A percentile compares a stretch with the other conserved stretches of the same genome.
Conservation (phyloP, 1,139 yeast species). For the Taphrina communis region DNA sequence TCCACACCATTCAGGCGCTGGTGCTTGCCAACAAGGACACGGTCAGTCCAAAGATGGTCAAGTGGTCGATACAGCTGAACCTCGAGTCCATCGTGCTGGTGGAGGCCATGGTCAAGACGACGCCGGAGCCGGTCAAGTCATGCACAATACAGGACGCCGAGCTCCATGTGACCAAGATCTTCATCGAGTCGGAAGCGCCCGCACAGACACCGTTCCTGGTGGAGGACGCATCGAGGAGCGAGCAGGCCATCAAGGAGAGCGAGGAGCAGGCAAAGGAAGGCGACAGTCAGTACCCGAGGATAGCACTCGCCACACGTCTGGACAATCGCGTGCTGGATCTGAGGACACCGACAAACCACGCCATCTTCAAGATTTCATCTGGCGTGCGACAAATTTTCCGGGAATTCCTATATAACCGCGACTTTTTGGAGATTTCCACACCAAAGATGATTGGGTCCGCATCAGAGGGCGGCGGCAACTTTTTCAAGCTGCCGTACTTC, state of each 20-base stretch:
- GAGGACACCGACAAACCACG: constrained; percentile 96
- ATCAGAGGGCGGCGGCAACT: constrained; percentile 97
- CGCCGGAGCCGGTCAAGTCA: constrained; percentile 84
- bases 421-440: constrained; percentile 89
- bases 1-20: constrained; percentile 79
- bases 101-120: constrained; percentile 80
- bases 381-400: constrained; percentile 88
- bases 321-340: constrained; percentile 94
- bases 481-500: constrained; percentile 90
- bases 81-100: constrained; percentile 91
- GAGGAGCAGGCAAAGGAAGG: constrained; percentile 78
- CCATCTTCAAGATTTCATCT: constrained; percentile 90
- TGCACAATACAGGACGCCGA: constrained; percentile 93
- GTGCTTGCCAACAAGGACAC: constrained; percentile 70
- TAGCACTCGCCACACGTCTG: constrained; percentile 92
- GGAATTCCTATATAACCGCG: constrained; percentile 72
- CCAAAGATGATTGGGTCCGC: constrained; percentile 96
- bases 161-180: constrained; percentile 74
- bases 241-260: constrained; percentile 61
- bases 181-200: constrained; percentile 84
- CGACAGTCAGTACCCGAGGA: constrained; percentile 67
- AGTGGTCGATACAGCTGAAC: constrained; percentile 87
- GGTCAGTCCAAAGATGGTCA: constrained; percentile 92
- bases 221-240: constrained; percentile 96
- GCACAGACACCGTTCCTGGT: constrained; percentile 89